Base-by-base conservation (phyloP, 208 protist species). In the Trypanosomatidae sp. region DNA sequence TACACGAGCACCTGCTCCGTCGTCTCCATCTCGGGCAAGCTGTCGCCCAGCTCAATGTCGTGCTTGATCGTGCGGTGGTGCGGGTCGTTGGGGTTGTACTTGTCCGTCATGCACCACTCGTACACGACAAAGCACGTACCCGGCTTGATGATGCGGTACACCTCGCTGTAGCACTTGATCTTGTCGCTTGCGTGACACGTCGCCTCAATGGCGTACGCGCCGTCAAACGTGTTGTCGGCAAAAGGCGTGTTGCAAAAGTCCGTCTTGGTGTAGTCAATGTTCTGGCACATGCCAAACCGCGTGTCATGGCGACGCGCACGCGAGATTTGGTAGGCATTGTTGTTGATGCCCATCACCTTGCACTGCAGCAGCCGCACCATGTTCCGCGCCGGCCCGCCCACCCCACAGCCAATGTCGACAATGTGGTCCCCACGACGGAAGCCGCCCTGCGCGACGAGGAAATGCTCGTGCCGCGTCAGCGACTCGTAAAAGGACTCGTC, bases 301-400 rank as follows among this genome's bases (percentile, higher is more conserved):
- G 66, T 61, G 63, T 82, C 86, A 41, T 92, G 74, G 28, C 63
- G 57, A 48, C 85, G 89, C 21, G 66, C 92, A 30, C 84, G 71
- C 39, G 56, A 52, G 37, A 98, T 92, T 73, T 98, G 96, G 71
- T 98, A 97, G 45, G 91, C 88, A 71, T 98, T 98, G 72, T 96
- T 96, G 73, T 96, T 98, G n/a, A 98, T 51, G 22, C 96, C 96
- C 10, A 73, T 92, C 33, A 98, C 73, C 43, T 95, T 67, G 51
- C 89, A 96, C 44, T 78, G 82, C 10, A 90, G 80, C 70, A 97
- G 94, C 52, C 88, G 78, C 11, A 96, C 93, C 44, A 98, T 96
- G 66, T 93, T 91, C 26, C 93, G 74, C 11, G 76, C 65, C 30
- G 96, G 96, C 18, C 96, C 96, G 45, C 95, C 95, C 23, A 98